Conservation (phyloP, 495 filamentous ascomycete genomes). For the Darksidea phi region DNA sequence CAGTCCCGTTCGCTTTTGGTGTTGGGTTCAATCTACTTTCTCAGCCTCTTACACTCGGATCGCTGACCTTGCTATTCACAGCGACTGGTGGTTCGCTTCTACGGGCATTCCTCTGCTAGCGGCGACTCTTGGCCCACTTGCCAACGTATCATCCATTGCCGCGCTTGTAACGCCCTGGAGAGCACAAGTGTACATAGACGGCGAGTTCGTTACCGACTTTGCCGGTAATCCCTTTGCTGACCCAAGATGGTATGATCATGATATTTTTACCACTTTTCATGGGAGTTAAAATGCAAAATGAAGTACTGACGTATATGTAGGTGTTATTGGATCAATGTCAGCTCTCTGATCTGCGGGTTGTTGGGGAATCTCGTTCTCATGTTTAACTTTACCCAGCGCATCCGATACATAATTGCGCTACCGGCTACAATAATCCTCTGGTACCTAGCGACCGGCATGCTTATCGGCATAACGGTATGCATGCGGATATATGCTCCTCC, state of each 20-base stretch:
- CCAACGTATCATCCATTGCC: constrained; percentile 74
- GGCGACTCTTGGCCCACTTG: constrained; percentile 68
- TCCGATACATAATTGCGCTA: constrained; percentile 76
- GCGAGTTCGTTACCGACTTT: constrained; percentile 42
- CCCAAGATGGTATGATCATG: constrained; percentile 39
- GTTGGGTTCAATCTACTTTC: too few species aligned
- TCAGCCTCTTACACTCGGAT: neutral
- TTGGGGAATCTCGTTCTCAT: constrained; percentile 71
- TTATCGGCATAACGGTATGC: constrained; percentile 60
- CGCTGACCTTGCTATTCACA: neutral
- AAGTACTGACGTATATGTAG: constrained; percentile 16
- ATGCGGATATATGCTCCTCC: constrained; percentile 63
- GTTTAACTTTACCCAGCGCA: constrained; percentile 76
- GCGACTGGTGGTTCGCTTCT: constrained; percentile 75
- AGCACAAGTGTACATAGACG: constrained; percentile 42
- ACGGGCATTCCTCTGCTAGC: constrained; percentile 74
- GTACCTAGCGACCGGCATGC: constrained; percentile 41
- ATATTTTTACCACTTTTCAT: neutral
- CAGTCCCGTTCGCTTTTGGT: too few species aligned
- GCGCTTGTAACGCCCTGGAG: constrained; percentile 69
- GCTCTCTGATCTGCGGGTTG: constrained; percentile 65
- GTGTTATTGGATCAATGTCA: constrained; percentile 57
- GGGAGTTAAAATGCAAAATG: too few species aligned
- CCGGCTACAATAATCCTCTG: constrained; percentile 42
- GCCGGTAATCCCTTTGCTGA: constrained; percentile 47